phyloP scores from a whole-genome alignment of 257 asterid genomes.

The Solanum pinnatisectum region DNA sequence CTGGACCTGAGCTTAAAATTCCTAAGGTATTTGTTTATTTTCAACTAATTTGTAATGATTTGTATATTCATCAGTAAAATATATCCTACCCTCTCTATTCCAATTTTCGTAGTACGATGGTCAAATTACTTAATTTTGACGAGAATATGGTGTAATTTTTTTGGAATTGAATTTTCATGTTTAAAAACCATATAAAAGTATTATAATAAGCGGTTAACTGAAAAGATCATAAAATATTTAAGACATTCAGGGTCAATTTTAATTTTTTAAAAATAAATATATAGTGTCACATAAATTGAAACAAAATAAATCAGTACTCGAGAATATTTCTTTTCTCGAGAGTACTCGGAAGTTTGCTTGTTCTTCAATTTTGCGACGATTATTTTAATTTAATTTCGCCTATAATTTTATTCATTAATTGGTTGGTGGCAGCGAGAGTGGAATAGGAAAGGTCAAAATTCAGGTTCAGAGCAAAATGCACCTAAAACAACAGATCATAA shows the following conservation, averaged over 20 bases:
- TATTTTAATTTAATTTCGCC: neutral
- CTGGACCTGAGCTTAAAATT: constrained; percentile 51
- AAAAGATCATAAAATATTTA: neutral
- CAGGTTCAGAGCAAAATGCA: constrained; percentile 63
- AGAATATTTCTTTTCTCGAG: neutral
- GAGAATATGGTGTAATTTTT: neutral
- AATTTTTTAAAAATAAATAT: rapidly evolving
- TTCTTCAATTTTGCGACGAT: neutral
- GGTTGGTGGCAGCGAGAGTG: constrained; percentile 64
- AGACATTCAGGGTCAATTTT: neutral
- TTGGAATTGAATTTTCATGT: neutral
- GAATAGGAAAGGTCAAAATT: constrained; percentile 56
- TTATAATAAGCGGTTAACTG: neutral
- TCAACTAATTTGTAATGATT: neutral
- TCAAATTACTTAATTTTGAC: neutral
- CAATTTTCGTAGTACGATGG: neutral
- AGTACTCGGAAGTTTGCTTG: neutral
- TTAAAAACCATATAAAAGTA: neutral
- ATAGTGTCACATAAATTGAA: neutral
- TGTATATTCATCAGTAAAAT: neutral
- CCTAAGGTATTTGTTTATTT: constrained; percentile 44
- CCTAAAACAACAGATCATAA: constrained; percentile 84
- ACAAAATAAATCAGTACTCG: neutral
- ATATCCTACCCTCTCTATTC: neutral
- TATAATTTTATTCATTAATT: neutral